Evolutionary conservation across 2,329 filamentous ascomycete genomes (phyloP).

Genomic region (Alternaria consortialis): DNA sequence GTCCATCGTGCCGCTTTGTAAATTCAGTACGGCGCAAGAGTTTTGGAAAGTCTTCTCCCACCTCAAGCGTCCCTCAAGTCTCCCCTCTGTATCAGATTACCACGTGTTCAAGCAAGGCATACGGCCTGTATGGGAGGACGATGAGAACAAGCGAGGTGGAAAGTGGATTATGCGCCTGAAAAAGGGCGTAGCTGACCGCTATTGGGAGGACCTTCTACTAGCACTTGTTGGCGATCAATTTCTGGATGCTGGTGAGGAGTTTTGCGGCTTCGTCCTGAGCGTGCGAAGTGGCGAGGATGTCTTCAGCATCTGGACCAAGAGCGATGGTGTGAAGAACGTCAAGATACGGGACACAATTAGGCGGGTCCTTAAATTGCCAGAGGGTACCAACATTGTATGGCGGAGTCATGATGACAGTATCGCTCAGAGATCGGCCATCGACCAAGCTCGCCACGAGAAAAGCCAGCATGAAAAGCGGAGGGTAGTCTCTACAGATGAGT

Average conservation of each 20-base stretch:
- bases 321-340: slow-evolving; percentile 89
- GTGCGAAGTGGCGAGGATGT: slow-evolving; percentile 96
- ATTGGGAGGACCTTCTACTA: slow-evolving; percentile 94
- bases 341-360: slow-evolving; percentile 99
- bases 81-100: slow-evolving; percentile 95
- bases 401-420: slow-evolving; percentile 97
- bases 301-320: slow-evolving; percentile 96
- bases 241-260: slow-evolving; percentile 87
- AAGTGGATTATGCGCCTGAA: slow-evolving; percentile 98
- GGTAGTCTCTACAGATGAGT: slow-evolving; percentile 50
- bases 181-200: slow-evolving; percentile 95
- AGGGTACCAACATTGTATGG: slow-evolving; percentile 91
- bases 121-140: slow-evolving; percentile 97
- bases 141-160: slow-evolving; percentile 92
- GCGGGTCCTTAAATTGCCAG: slow-evolving; percentile 82
- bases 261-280: slow-evolving; percentile 93
- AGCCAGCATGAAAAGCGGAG: slow-evolving; percentile 58
- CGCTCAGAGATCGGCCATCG: slow-evolving; percentile 86
- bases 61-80: slow-evolving; percentile 84
- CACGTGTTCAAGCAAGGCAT: slow-evolving; percentile 98
- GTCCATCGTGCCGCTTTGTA: slow-evolving; percentile 86
- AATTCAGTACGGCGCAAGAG: slow-evolving; percentile 82
- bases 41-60: slow-evolving; percentile 92
- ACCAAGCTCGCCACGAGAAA: slow-evolving; percentile 91
- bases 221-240: slow-evolving; percentile 95